phyloP scores from a whole-genome alignment of 495 filamentous ascomycete species.

The Hyaloscypha hepaticicola region DNA sequence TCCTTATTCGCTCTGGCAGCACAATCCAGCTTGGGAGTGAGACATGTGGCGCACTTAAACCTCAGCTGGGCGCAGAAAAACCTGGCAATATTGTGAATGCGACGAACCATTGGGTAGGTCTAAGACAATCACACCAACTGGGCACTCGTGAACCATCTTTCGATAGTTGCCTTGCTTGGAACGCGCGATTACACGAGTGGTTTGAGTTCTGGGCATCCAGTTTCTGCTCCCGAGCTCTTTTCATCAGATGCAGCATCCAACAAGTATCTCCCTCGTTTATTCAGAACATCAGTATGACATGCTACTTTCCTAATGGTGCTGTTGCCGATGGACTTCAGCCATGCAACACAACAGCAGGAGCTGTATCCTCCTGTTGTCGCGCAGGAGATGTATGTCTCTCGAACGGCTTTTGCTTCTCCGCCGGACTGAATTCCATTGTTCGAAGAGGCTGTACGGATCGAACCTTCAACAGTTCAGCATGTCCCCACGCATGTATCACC shows the following conservation, averaged over 20 bases:
- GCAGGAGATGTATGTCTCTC: conserved; percentile 8
- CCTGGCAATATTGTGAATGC: not conserved
- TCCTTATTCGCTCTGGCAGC: not conserved
- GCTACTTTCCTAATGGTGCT: conserved; percentile 5
- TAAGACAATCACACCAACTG: not conserved
- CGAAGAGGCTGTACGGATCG: conserved; percentile 7
- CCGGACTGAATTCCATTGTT: conserved; percentile 3
- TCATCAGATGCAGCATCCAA: not conserved
- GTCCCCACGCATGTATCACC: not conserved
- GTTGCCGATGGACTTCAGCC: conserved; percentile 4
- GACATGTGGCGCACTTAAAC: not conserved
- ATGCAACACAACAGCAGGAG: conserved; percentile 9
- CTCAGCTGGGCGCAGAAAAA: not conserved
- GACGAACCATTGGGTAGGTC: not conserved
- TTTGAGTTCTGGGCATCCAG: not conserved
- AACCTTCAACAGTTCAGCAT: conserved; percentile 6
- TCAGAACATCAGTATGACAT: not conserved
- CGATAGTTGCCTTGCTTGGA: not conserved
- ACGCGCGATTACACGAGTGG: no score
- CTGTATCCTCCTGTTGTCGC: conserved; percentile 6
- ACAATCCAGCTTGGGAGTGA: not conserved
- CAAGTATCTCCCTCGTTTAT: not conserved
- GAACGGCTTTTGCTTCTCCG: conserved; percentile 11
- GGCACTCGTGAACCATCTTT: not conserved
- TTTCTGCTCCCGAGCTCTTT: not conserved